Conservation (phyloP, 208 protist species). For the Naegleria lovaniensis region DNA sequence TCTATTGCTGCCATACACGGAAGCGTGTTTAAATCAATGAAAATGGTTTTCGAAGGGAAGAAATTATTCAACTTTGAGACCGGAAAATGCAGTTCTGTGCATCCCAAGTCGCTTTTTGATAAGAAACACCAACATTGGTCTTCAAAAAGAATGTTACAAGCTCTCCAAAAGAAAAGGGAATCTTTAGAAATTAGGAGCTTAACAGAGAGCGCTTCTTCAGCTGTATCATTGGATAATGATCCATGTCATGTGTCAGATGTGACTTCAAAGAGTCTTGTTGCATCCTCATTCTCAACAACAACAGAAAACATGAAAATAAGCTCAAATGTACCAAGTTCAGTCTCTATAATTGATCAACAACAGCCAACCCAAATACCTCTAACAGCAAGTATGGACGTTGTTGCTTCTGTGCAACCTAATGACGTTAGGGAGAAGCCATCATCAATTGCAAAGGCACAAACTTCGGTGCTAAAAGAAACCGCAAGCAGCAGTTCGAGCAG, state of each 20-base stretch:
- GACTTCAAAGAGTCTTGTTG: too few relatives aligned
- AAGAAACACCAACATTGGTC: neutral
- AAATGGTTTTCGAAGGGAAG: constrained; percentile 9
- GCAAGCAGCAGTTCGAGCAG: neutral
- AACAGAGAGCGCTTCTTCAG: neutral
- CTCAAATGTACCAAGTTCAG: neutral
- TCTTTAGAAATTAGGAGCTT: neutral
- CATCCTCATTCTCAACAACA: too few relatives aligned
- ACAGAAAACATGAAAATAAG: neutral
- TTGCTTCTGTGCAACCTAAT: too few relatives aligned
- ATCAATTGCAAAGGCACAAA: neutral
- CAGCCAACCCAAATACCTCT: neutral
- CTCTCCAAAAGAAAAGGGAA: neutral
- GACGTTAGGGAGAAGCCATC: neutral
- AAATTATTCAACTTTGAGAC: neutral
- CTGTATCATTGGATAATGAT: neutral
- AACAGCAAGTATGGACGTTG: too few relatives aligned
- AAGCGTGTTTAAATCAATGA: constrained; percentile 58
- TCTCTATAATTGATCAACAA: neutral
- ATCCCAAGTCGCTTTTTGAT: neutral
- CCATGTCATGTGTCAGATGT: too few relatives aligned
- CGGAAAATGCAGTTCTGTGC: neutral
- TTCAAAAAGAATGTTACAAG: neutral
- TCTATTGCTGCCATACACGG: constrained; percentile 64
- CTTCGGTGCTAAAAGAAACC: neutral